These are phyloP conservation scores for Phytophthora fragariae DNA, from an alignment of 352 stramenopile genomes.

Conservation along the genomic window DNA sequence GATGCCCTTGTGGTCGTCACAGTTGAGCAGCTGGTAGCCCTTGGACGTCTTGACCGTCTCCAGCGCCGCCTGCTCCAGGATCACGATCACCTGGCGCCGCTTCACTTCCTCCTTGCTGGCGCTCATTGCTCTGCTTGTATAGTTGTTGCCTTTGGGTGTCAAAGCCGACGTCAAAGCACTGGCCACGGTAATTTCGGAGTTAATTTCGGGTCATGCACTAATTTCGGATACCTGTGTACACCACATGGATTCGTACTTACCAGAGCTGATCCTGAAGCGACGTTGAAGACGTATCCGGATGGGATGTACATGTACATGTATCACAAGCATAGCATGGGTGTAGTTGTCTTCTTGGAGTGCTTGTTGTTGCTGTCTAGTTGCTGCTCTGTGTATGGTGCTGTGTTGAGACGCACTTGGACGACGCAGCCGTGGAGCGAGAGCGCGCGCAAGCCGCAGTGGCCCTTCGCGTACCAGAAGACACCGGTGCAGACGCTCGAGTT, in stretches of 20 bases:
- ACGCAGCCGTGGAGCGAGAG: constrained; percentile 88
- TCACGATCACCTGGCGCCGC: constrained; percentile 94
- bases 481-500: constrained; percentile 77
- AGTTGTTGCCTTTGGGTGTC: neutral
- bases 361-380: constrained; percentile 3
- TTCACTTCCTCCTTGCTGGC: constrained; percentile 77
- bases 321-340: neutral
- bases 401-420: constrained; percentile 88
- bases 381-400: constrained; percentile 44
- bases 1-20: constrained; percentile 98
- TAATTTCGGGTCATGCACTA: neutral
- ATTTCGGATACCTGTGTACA: neutral
- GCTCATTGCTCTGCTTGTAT: constrained; percentile 31
- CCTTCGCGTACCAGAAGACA: constrained; percentile 94
- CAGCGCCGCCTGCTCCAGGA: constrained; percentile 98
- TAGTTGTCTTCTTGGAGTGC: neutral
- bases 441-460: constrained; percentile 89
- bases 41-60: constrained; percentile 99
- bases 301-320: constrained; percentile 1
- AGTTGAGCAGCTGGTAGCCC: constrained; percentile 99
- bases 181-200: constrained; percentile 2
- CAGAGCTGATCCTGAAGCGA: constrained; percentile 29
- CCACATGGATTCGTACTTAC: constrained; percentile 9
- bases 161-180: constrained; percentile 20
- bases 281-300: constrained; percentile 6